These are phyloP conservation scores for Neonectria coccinea DNA, from an alignment of 2,329 filamentous ascomycete genomes.

Conservation along the genomic window DNA sequence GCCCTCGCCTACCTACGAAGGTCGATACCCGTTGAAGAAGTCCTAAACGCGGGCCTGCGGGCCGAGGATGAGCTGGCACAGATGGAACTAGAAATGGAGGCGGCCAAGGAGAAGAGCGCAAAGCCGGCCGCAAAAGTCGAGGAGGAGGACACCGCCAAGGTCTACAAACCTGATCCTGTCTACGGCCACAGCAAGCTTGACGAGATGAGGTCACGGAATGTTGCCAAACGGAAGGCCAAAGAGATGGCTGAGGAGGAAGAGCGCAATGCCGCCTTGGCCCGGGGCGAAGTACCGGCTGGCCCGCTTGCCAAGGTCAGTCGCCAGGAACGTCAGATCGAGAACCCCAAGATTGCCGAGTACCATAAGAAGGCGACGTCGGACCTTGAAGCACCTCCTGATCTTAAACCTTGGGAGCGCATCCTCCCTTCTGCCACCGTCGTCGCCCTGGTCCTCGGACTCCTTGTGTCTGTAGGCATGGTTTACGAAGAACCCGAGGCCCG, in stretches of 20 bases:
- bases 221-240: slow-evolving; percentile 61
- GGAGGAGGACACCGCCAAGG: slow-evolving; percentile 35
- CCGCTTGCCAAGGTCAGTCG: slow-evolving; percentile 56
- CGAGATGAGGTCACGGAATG: slow-evolving; percentile 65
- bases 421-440: slow-evolving; percentile 65
- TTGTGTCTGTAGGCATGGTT: slow-evolving; percentile 57
- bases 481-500: slow-evolving; percentile 66
- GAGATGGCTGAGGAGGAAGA: slow-evolving; percentile 58
- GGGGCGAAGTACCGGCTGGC: slow-evolving; percentile 52
- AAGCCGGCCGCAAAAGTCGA: slow-evolving; percentile 38
- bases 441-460: slow-evolving; percentile 57
- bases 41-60: slow-evolving; percentile 69
- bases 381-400: slow-evolving; percentile 63
- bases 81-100: slow-evolving; percentile 57
- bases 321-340: slow-evolving; percentile 53
- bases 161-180: slow-evolving; percentile 58
- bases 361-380: slow-evolving; percentile 61
- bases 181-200: slow-evolving; percentile 71
- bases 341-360: slow-evolving; percentile 54
- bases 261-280: slow-evolving; percentile 55
- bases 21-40: slow-evolving; percentile 68
- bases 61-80: slow-evolving; percentile 71
- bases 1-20: slow-evolving; percentile 68
- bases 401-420: slow-evolving; percentile 64
- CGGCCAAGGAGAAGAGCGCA: slow-evolving; percentile 36